These are phyloP conservation scores for Clavispora santaluciae DNA, from an alignment of 805 yeast species.

Conservation along the genomic window DNA sequence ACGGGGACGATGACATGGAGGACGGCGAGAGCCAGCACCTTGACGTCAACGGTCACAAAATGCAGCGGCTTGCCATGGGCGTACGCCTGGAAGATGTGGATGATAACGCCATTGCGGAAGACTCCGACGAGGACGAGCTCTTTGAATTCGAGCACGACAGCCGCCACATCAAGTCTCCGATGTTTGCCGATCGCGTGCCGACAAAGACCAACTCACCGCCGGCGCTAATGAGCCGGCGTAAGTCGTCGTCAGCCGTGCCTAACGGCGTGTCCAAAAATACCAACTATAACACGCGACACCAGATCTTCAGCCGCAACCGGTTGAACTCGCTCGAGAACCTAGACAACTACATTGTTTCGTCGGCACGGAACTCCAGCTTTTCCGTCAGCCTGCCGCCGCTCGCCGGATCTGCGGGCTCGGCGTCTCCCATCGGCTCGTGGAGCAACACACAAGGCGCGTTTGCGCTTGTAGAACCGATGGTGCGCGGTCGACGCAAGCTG, in stretches of 20 bases:
- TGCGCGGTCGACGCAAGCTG: constrained; percentile 29
- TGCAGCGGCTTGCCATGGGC: constrained; percentile 3
- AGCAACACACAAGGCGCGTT: constrained; percentile 13
- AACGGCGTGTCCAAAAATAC: constrained; percentile 16
- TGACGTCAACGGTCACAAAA: constrained; percentile 20
- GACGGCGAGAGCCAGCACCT: constrained; percentile 12
- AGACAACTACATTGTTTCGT: constrained; percentile 37
- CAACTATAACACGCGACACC: constrained; percentile 22
- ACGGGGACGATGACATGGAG: constrained; percentile 23
- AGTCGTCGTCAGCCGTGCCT: constrained; percentile 23
- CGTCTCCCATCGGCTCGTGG: constrained; percentile 24
- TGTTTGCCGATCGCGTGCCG: constrained; percentile 42
- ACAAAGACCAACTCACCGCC: constrained; percentile 37
- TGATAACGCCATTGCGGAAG: constrained; percentile 34
- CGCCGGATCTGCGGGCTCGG: constrained; percentile 16
- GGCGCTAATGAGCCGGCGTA: constrained; percentile 20
- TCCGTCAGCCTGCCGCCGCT: constrained; percentile 33
- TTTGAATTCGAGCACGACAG: constrained; percentile 26
- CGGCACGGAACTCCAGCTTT: constrained; percentile 33
- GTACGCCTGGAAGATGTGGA: constrained; percentile 29
- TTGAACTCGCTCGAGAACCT: constrained; percentile 39
- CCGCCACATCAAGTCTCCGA: constrained; percentile 21
- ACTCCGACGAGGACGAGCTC: constrained; percentile 19
- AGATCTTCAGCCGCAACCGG: constrained; percentile 34
- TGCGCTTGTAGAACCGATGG: constrained; percentile 14